Conservation (phyloP, 805 yeast species). For the Danielia oregonensis region DNA sequence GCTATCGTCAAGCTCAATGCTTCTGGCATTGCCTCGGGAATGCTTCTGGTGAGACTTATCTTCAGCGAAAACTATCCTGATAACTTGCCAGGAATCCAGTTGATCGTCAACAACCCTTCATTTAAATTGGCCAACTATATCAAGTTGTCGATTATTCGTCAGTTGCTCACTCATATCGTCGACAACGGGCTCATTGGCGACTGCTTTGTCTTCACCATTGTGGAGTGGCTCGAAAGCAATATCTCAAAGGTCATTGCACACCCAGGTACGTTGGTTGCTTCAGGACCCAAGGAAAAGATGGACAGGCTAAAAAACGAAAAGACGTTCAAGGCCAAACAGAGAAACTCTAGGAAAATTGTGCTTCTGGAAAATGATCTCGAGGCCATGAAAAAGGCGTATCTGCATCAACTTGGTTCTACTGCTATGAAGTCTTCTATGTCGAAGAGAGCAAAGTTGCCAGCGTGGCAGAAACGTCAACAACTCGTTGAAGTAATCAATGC, state of each 20-base stretch:
- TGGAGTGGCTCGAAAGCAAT: conserved; percentile 76
- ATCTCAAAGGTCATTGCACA: conserved; percentile 53
- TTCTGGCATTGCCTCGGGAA: conserved; percentile 5
- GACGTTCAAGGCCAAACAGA: not conserved
- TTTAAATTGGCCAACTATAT: conserved; percentile 67
- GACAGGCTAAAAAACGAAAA: not conserved
- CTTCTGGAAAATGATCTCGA: conserved; percentile 4
- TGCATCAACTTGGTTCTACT: conserved; percentile 1
- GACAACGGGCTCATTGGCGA: conserved; percentile 57
- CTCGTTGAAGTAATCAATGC: conserved; percentile 53
- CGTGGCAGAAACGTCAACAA: conserved; percentile 65
- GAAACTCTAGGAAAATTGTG: not conserved
- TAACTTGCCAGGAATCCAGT: conserved; percentile 65
- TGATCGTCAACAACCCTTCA: conserved; percentile 35
- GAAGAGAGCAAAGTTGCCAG: conserved; percentile 65
- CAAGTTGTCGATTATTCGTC: conserved; percentile 52
- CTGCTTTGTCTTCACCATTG: conserved; percentile 60
- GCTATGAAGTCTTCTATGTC: conserved; percentile 35
- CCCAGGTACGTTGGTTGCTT: conserved; percentile 62
- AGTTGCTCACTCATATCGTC: conserved; percentile 41
- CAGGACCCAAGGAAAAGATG: not conserved
- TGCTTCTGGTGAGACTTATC: conserved; percentile 21
- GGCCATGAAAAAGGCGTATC: conserved; percentile 4
- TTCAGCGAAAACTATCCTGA: conserved; percentile 52
- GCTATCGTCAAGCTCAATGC: conserved; percentile 10